Base-by-base conservation (phyloP, 208 protist species). In the Acanthamoeba triangularis region DNA sequence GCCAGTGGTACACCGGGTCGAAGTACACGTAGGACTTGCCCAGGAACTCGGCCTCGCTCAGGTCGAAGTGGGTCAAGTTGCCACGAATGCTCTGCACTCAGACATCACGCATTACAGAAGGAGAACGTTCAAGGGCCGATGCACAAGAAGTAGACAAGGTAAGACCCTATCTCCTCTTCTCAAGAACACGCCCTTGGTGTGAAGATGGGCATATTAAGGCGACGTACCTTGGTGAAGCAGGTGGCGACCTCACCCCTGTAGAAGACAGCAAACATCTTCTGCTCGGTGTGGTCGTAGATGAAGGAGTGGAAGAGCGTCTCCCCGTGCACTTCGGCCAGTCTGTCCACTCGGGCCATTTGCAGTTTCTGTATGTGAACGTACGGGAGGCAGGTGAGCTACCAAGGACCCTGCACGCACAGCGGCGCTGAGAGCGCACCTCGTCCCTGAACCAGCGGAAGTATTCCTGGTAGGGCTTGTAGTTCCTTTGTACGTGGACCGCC, bases 361-460 rank as follows among this genome's bases (percentile, higher is more conserved):
- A 93, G 61, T 30, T 93, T 87, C 78, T 87, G 72, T 49, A 11
- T 25, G 47, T 2, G 23, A 2, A 7, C 6, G 28, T 7, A 61
- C 16, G 72, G 1, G 37, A 41, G 2, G 37, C 37, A 41, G 37
- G 54, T 61, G 54, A 61, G 54, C 11, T 1, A 30, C 61, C 13
- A 10, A 67, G 37, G 30, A 16, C 11, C 76, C 35, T 1, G 41
- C 76, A 59, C 25, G 35, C 76, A 67, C 13, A 67, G n/a, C 20
- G 3, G 20, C 69, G n/a, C 3, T 78, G 30, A 41, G 33, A 78
- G 13, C 30, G 41, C 30, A 87, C 87, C 65, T 93, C 87, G 44
- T 93, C 87, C 28, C 87, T 67, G 87, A 78, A 93, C 87, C 87
- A 93, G 87, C 87, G 87, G 65, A 93, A 93, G 61, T 59, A 93